These are phyloP conservation scores for Phytopythium helicoides DNA, from an alignment of 352 stramenopile genomes.

Conservation along the genomic window DNA sequence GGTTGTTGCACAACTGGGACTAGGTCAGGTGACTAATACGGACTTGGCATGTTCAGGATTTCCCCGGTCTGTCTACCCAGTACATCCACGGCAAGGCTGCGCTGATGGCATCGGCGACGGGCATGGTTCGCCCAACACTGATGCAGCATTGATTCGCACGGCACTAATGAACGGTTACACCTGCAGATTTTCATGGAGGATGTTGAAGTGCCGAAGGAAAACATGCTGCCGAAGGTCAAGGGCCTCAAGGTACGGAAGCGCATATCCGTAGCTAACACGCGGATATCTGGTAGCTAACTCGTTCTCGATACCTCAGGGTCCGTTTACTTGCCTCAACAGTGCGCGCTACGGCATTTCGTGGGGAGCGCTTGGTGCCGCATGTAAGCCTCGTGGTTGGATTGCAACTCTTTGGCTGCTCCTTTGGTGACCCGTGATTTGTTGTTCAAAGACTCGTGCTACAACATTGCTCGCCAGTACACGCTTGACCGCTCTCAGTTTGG, in stretches of 20 bases:
- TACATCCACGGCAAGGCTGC: constrained; percentile 97
- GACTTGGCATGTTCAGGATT: constrained; percentile 51
- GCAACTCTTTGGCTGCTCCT: not conserved
- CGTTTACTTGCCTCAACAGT: constrained; percentile 98
- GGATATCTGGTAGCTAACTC: not conserved
- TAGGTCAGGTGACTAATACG: too few species aligned
- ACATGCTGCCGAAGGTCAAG: constrained; percentile 92
- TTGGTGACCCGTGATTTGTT: too few species aligned
- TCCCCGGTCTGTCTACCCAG: constrained; percentile 89
- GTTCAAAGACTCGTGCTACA: constrained; percentile 94
- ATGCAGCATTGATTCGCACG: too few species aligned
- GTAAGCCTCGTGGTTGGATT: constrained; percentile 26
- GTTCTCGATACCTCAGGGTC: constrained; percentile 50
- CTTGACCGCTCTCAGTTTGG: constrained; percentile 96
- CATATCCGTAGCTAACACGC: too few species aligned
- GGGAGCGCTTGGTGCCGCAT: constrained; percentile 94
- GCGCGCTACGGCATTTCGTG: constrained; percentile 97
- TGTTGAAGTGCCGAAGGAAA: constrained; percentile 92
- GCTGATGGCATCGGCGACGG: constrained; percentile 93
- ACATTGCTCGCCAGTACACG: constrained; percentile 93
- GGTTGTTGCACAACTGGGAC: too few species aligned
- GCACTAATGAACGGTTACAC: not conserved
- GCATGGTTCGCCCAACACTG: constrained; percentile 65
- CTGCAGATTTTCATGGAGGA: constrained; percentile 97
- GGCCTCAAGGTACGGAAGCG: constrained; percentile 61